phyloP scores from a whole-genome alignment of 148 eudicot species.

The Polygonum maritimum region DNA sequence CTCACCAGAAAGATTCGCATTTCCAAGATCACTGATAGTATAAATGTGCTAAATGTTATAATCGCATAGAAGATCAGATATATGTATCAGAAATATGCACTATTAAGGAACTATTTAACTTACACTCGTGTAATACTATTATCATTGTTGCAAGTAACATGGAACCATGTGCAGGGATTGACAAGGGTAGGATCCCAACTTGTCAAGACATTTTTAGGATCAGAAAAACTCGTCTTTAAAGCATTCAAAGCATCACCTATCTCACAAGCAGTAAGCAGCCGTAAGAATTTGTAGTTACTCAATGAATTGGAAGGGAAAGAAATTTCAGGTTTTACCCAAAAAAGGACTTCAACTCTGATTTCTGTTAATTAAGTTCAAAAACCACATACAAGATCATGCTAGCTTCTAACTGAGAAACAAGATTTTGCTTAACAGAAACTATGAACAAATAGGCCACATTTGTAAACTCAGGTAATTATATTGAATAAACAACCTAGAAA shows the following conservation, averaged over 20 bases:
- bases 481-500: not conserved
- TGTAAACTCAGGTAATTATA: not conserved
- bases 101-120: conserved; percentile 14
- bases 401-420: not conserved
- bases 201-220: conserved; percentile 65
- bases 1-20: conserved; percentile 63
- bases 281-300: not conserved
- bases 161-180: conserved; percentile 86
- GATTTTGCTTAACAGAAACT: not conserved
- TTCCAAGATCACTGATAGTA: conserved; percentile 67
- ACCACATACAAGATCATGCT: not conserved
- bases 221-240: conserved; percentile 39
- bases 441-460: not conserved
- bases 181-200: conserved; percentile 81
- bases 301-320: not conserved
- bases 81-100: not conserved
- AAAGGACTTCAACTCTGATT: not conserved
- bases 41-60: not conserved
- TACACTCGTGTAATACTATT: conserved; percentile 78
- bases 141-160: conserved; percentile 65
- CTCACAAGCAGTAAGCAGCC: conserved; percentile 12
- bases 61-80: not conserved
- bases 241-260: conserved; percentile 76
- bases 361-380: not conserved
- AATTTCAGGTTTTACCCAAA: not conserved